phyloP scores from a whole-genome alignment of 2,329 filamentous ascomycete species.

The Calycina herbarum region DNA sequence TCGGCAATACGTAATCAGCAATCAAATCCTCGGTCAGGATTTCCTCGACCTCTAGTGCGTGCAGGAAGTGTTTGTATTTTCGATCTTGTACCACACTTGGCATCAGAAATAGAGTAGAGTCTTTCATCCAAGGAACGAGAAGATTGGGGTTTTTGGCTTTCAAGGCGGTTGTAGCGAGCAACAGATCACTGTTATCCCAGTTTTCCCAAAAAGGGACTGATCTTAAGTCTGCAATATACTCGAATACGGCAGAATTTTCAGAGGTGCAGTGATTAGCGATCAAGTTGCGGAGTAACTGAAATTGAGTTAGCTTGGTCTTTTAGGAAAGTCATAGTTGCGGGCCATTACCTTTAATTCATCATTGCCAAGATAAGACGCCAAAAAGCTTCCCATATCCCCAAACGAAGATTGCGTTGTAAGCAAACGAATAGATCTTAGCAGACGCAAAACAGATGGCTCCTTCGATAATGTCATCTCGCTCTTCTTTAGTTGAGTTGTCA shows the following conservation, averaged over 20 bases:
- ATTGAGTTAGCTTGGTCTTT: no score
- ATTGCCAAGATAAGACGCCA: constrained; percentile 7
- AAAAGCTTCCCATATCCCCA: no score
- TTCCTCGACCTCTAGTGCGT: constrained; percentile 15
- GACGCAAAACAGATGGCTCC: background rate
- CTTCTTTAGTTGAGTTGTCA: constrained; percentile 19
- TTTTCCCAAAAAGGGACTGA: constrained; percentile 16
- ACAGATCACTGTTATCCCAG: background rate
- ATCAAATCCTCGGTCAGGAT: constrained; percentile 19
- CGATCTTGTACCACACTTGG: background rate
- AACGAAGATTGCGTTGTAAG: background rate
- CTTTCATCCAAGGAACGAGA: constrained; percentile 29
- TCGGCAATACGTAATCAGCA: constrained; percentile 17
- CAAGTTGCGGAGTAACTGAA: constrained; percentile 18
- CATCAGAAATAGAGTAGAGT: constrained; percentile 24
- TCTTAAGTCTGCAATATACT: constrained; percentile 13
- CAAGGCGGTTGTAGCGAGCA: constrained; percentile 21
- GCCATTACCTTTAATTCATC: constrained; percentile 17
- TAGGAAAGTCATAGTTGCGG: no score
- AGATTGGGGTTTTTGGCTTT: constrained; percentile 14
- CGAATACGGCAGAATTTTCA: no score
- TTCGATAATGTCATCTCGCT: constrained; percentile 13
- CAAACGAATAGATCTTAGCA: background rate
- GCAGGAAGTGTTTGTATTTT: background rate
- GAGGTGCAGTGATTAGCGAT: no score